Percentiles rank a stretch among this genome's conserved stretches.
Conservation (phyloP, 2,329 filamentous ascomycete species). For the Xylaria polymorpha region DNA sequence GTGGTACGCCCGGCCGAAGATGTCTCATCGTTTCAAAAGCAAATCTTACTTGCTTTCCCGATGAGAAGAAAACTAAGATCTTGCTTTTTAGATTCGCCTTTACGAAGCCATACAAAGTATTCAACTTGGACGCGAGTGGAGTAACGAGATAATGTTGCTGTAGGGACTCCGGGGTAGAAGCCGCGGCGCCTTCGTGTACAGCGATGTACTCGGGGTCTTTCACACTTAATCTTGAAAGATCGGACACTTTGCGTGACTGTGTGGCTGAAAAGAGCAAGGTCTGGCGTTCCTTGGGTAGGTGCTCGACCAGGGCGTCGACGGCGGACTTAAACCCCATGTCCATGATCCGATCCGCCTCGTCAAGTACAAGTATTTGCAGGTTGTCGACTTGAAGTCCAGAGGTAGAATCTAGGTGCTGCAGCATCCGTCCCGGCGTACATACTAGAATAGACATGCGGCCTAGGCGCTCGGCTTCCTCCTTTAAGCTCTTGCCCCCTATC, state of each 20-base stretch:
- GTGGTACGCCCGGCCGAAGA: slow-evolving; percentile 90
- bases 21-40: slow-evolving; percentile 92
- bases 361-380: slow-evolving; percentile 90
- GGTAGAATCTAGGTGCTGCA: slow-evolving; percentile 96
- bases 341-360: slow-evolving; percentile 96
- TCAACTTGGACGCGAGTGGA: slow-evolving; percentile 86
- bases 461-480: slow-evolving; percentile 86
- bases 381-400: slow-evolving; percentile 90
- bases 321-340: slow-evolving; percentile 96
- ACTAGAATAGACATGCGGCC: slow-evolving; percentile 96
- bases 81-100: slow-evolving; percentile 91
- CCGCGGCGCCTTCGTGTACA: slow-evolving; percentile 84
- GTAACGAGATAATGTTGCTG: slow-evolving; percentile 93
- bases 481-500: slow-evolving; percentile 91
- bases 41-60: slow-evolving; percentile 95
- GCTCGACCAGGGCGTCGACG: slow-evolving; percentile 92
- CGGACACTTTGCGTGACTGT: slow-evolving; percentile 92
- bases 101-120: slow-evolving; percentile 93
- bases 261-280: slow-evolving; percentile 96
- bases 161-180: slow-evolving; percentile 83
- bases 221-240: slow-evolving; percentile 87
- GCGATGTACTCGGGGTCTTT: slow-evolving; percentile 94
- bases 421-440: slow-evolving; percentile 92
- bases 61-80: slow-evolving; percentile 94
- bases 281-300: slow-evolving; percentile 85